Base-by-base conservation (phyloP, 2,329 filamentous ascomycete species). In the Neofusicoccum sp. region DNA sequence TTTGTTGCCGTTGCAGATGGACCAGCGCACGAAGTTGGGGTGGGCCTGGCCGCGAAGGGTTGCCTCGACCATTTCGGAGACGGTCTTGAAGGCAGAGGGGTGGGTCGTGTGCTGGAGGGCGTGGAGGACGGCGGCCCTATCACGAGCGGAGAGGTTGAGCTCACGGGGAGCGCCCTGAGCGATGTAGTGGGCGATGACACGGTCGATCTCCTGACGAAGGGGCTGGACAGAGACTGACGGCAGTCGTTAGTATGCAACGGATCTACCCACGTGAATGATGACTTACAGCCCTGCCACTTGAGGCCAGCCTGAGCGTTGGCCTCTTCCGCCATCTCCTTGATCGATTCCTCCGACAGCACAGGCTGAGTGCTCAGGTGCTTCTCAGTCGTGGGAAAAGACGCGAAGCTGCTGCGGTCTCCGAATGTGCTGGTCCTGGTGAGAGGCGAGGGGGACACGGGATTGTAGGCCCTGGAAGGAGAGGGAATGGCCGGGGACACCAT, bases 21-120 rank as follows among this genome's bases (percentile, higher is more conserved):
- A 86, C 89, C 89, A 93, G 61, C 89, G 86, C 66, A 95, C 86
- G 78, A 93, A 93, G 77, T 93, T 93, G 66, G 89, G 89, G 68
- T 93, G 90, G 1, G 89, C 86, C 71, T 93, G 89, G 65, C 83
- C 82, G 36, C 90, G 87, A 3, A 95, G 84, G 5, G 84, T 82
- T 69, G 82, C 83, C 69, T 93, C 90, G 31, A 89, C 82, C 4
- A 82, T 85, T 53, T 78, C 80, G 53, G 82, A 79, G 43, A 90
- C 78, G 28, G 81, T 75, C 31, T 80, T 78, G 67, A 93, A 85
- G 0, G 89, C 89, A 1, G 86, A 86, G 0, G 90, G 90, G 70
- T 93, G 89, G 0, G 90, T 93, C 0, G 90, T 93, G 72, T 86
- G 81, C 28, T 89, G 83, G 2, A 93, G 80, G 0, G 89, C 89